Base-by-base conservation (phyloP, 1,284 basidiomycete species). In the Cutaneotrichosporon sp. region DNA sequence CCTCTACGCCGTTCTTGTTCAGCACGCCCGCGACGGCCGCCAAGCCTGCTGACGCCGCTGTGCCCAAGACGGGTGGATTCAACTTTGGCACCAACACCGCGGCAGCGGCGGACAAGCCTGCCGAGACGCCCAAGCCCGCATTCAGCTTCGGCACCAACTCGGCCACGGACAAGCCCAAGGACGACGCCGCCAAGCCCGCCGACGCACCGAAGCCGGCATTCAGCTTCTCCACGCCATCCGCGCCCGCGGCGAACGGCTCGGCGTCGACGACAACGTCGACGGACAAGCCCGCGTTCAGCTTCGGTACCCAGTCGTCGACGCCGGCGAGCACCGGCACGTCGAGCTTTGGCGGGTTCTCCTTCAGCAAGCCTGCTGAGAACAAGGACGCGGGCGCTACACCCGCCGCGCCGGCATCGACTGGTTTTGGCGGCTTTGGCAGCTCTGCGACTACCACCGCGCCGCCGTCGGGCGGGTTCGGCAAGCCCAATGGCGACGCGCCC, bases 61-160 rank as follows among this genome's bases (percentile, higher is more conserved):
- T n/a, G n/a, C n/a, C 61, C 42, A 55, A 55, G 54, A 38, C 47
- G 2, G 26, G 26, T 3, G 23, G 59, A 4, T 64, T 63, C 57
- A 39, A 9, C 38, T 49, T 56, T 37, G 51, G 47, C 45, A 35
- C 44, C n/a, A 4, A 52, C 2, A 22, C 54, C 10, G 43, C 52
- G 18, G 30, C 53, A 21, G 39, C 53, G 18, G 37, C 53, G 15
- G 50, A 51, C 45, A 52, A 45, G 42, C 49, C 59, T 30, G 47
- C 62, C 15, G 55, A 44, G 26, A 30, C 58, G 22, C 39, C 59
- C 37, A 53, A 53, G 41, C 15, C 46, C 14, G 23, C 59, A 4
- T 64, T 63, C 51, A 35, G 42, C 30, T 56, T 56, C 36, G 54
- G 46, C 21, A 34, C 51, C 22, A 52, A 33, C 10, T 43, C 40